Conservation (phyloP, 2,329 filamentous ascomycete genomes). For the Aspergillus sclerotialis region DNA sequence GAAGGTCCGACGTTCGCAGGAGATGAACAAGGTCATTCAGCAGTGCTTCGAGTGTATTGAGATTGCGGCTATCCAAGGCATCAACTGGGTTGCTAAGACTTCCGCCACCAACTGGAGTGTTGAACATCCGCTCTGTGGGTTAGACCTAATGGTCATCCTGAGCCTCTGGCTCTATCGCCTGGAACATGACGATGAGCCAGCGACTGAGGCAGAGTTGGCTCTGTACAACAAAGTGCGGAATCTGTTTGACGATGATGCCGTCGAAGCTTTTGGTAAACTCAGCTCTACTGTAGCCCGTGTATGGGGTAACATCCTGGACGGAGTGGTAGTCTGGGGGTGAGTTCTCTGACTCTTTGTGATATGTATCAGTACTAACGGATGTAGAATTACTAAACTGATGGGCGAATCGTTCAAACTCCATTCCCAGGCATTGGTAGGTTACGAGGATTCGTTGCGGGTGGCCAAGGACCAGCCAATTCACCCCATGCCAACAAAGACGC, state of each 20-base stretch:
- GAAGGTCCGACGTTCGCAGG: slow-evolving; percentile 86
- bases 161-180: slow-evolving; percentile 97
- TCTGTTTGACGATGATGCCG: slow-evolving; percentile 78
- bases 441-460: slow-evolving; percentile 60
- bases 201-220: slow-evolving; percentile 35
- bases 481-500: slow-evolving; percentile 37
- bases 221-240: slow-evolving; percentile 66
- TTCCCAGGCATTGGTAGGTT: slow-evolving; percentile 87
- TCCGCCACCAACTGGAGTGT: slow-evolving; percentile 99
- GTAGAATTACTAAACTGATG: slow-evolving; percentile 66
- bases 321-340: slow-evolving; percentile 99
- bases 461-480: slow-evolving; percentile 36
- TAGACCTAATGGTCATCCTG: slow-evolving; percentile 96
- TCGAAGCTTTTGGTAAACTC: slow-evolving; percentile 75
- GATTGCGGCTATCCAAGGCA: slow-evolving; percentile 86
- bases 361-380: slow-evolving; percentile 6
- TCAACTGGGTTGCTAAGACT: slow-evolving; percentile 96
- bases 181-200: slow-evolving; percentile 93
- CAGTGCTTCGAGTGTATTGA: slow-evolving; percentile 98
- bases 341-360: slow-evolving; percentile 35
- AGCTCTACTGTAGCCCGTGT: slow-evolving; percentile 92
- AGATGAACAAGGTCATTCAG: slow-evolving; percentile 98
- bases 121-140: slow-evolving; percentile 90
- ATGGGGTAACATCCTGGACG: slow-evolving; percentile 97
- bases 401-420: slow-evolving; percentile 97